Percentiles rank a stretch among this genome's conserved stretches.
Evolutionary conservation across 495 filamentous ascomycete genomes (phyloP).

Genomic region (Rhizodiscina lignyota): DNA sequence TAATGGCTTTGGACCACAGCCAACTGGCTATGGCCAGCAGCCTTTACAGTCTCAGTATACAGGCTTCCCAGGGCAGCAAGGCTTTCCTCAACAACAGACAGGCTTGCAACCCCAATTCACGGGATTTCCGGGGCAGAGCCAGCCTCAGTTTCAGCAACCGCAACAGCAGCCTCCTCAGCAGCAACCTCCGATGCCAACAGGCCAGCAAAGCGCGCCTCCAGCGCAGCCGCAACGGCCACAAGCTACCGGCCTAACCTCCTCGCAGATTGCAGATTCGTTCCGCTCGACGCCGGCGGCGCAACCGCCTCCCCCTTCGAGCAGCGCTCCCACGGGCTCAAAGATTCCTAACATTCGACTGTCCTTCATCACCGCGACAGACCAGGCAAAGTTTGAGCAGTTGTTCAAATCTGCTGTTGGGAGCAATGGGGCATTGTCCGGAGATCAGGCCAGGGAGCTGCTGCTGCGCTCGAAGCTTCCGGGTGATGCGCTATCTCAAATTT

Average conservation of each 20-base stretch:
- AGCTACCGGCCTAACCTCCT: conserved; percentile 45
- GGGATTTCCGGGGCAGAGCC: conserved; percentile 33
- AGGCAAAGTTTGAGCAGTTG: conserved; percentile 93
- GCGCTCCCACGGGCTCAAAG: conserved; percentile 31
- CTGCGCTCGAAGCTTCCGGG: conserved; percentile 75
- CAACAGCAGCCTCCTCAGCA: conserved; percentile 25
- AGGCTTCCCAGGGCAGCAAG: conserved; percentile 36
- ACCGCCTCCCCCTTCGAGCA: conserved; percentile 35
- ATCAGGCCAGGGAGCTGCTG: conserved; percentile 78
- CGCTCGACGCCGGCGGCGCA: conserved; percentile 25
- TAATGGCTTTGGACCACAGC: conserved; percentile 31
- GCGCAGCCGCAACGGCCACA: conserved; percentile 21
- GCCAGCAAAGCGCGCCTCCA: background rate
- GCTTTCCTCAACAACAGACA: conserved; percentile 36
- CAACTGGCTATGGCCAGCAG: conserved; percentile 10
- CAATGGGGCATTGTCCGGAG: conserved; percentile 72
- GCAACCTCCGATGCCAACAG: conserved; percentile 29
- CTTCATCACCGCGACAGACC: conserved; percentile 89
- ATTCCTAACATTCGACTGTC: conserved; percentile 94
- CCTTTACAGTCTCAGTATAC: conserved; percentile 32
- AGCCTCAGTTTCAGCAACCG: conserved; percentile 23
- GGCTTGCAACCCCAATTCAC: conserved; percentile 42
- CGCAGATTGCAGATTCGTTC: conserved; percentile 76
- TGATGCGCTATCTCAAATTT: conserved; percentile 70
- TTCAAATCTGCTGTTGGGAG: conserved; percentile 93